Conservation (phyloP, 257 asterid species). For the Galeopsis tetrahit region DNA sequence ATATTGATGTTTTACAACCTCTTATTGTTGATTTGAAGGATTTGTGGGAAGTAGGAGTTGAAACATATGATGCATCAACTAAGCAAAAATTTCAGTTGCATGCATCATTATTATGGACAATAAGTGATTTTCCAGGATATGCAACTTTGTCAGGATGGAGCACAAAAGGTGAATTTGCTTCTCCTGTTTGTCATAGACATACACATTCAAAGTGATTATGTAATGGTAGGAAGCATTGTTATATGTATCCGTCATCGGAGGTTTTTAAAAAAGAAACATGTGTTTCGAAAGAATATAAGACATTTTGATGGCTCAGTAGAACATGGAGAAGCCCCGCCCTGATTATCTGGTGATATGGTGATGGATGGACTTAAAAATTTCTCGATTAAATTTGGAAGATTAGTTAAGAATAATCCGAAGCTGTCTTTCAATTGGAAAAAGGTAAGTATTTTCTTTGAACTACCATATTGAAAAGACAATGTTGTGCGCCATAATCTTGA, state of each 20-base stretch:
- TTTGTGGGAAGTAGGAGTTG: background rate
- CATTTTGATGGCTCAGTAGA: background rate
- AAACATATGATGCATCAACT: background rate
- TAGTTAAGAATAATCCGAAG: background rate
- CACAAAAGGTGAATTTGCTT: background rate
- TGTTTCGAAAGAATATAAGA: background rate
- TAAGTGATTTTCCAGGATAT: slow-evolving; percentile 16
- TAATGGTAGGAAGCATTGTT: background rate
- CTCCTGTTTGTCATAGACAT: background rate
- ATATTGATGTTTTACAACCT: slow-evolving; percentile 12
- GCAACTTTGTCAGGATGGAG: background rate
- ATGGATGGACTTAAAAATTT: background rate
- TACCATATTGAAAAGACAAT: slow-evolving; percentile 8
- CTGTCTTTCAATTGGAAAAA: background rate
- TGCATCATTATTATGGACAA: background rate
- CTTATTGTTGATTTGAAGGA: background rate
- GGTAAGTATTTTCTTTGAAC: background rate
- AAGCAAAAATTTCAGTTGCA: too few species aligned
- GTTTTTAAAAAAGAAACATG: background rate
- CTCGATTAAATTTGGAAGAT: background rate
- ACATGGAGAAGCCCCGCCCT: background rate
- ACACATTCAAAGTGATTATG: background rate
- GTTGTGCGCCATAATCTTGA: background rate
- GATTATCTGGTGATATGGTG: background rate
- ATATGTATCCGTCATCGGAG: background rate